Conservation (phyloP, 139 green algal genomes). For the Mesotaenium endlicherianum region DNA sequence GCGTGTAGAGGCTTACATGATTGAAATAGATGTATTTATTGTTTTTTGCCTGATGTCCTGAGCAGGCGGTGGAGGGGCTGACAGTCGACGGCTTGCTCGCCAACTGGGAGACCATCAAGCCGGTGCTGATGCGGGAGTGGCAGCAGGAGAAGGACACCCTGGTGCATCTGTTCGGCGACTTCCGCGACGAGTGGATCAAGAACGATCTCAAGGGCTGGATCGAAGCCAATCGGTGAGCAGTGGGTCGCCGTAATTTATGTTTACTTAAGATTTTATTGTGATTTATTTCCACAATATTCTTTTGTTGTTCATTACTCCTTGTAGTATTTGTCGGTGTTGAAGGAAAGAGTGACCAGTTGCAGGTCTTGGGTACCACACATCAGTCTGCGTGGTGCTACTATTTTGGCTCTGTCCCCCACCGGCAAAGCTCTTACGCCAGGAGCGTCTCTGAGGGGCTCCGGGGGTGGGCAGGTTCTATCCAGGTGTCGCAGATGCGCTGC, state of each 20-base stretch:
- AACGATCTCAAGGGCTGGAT: slow-evolving; percentile 87
- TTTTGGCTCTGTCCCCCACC: no score
- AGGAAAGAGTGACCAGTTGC: no score
- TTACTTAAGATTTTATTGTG: no score
- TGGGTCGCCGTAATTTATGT: no score
- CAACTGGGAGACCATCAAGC: slow-evolving; percentile 39
- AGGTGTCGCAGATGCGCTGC: slow-evolving; percentile 72
- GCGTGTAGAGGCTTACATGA: no score
- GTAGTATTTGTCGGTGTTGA: neutral
- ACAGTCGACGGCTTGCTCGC: slow-evolving; percentile 12
- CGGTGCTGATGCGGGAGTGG: slow-evolving; percentile 48
- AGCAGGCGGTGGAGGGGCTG: slow-evolving; percentile 12
- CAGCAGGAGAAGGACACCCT: slow-evolving; percentile 56
- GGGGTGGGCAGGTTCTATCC: slow-evolving; percentile 71
- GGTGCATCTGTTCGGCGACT: slow-evolving; percentile 85
- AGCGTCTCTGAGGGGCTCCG: neutral
- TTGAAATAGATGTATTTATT: no score
- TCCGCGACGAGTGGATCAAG: slow-evolving; percentile 90
- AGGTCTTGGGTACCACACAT: no score
- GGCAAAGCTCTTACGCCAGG: neutral
- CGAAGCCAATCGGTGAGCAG: slow-evolving; percentile 71
- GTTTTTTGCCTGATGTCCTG: no score
- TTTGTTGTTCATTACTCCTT: neutral
- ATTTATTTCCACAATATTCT: neutral
- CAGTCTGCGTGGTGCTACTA: no score